Base-by-base conservation (phyloP, 441 rosid genomes). In the Erodium texanum region DNA sequence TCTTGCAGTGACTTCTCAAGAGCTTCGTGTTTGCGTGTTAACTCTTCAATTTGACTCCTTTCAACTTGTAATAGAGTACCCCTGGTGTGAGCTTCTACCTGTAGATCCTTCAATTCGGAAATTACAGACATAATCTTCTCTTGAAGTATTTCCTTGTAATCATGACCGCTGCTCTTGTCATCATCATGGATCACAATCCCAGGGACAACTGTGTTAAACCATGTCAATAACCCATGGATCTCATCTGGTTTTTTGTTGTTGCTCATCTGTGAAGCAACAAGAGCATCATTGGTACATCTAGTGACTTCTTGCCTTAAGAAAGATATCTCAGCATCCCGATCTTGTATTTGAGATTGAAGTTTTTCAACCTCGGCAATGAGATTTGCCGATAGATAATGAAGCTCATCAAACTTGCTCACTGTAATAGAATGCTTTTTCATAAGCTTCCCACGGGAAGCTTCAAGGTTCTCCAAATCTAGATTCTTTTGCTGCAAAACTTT, bases 221-320 rank as follows among this genome's bases (percentile, higher is more conserved):
- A 88, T 65, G 80, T 43, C 72, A 89, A 76, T 52, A 91, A 74
- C 76, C 82, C 87, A 68, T 61, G 74, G 72, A 88, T 80, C 77
- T 87, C 92, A 65, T 84, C 82, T 41, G 90, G 80, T 72, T 80
- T 81, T 77, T 78, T 79, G 76, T 80, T 93, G 63, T 72, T 79
- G 77, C 79, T 78, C 75, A 80, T 77, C 73, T 89, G 95, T 66
- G 96, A 88, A 73, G 96, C 80, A 74, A 70, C 82, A 79, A 89
- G 93, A 82, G 77, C 96, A 62, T 91, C 98, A 79, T 87, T 84
- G 68, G 98, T 88, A 80, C 93, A 93, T 83, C 97, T 88, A 23
- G 98, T 93, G 75, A 91, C 97, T 82, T 96, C 99, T 81, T 96
- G 96, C 83, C 99, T 87, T 66, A 96, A 85, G 88, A 91, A 93